Evolutionary conservation across 495 filamentous ascomycete species (phyloP), one percentile per base, ranked within the genome.

Genomic region (Baudoinia panamericana): DNA sequence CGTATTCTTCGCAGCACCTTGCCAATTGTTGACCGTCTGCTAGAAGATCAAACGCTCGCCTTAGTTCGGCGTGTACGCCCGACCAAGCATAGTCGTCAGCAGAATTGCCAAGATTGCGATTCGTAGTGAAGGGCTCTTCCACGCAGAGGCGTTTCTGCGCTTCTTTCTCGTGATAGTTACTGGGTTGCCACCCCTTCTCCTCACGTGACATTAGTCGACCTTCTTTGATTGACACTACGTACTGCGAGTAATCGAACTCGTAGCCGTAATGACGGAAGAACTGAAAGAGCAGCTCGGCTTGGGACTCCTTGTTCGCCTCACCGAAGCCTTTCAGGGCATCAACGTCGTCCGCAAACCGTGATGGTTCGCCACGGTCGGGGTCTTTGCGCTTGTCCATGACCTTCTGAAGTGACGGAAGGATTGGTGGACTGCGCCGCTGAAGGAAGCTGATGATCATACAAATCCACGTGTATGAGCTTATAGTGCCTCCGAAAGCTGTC

Each of bases 381-480:
- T 70, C 45, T 24, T 63, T 61, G 51, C 74, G 75, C 51, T 79
- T 62, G 46, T 82, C 73, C 5, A 80, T 72, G 11, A 72, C 69
- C 46, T 85, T 76, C 51, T 95, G 92, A 8, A 97, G 71, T 19
- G 82, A 77, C 5, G 90, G 90, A 16, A 97, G 63, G 30, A 97
- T 71, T 0, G 87, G 87, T 30, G 88, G 85, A 44, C 84, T 69
- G 51, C 90, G 75, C 22, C 82, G 80, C 60, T 97, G 90, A 23
- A 97, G 70, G 57, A 96, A 97, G 45, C 86, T 90, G 52, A 97
- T 79, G 48, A 96, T 93, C 73, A 96, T 75, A 64, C 90, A 96
- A 57, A 94, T 95, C 90, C 90, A 97, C n/a, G 90, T 93, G 55
- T 97, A 97, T 8, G 92, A 96, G 59, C 90, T 95, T 18, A 97